Conservation (phyloP, 345 rosid genomes). For the Combretum micranthum region DNA sequence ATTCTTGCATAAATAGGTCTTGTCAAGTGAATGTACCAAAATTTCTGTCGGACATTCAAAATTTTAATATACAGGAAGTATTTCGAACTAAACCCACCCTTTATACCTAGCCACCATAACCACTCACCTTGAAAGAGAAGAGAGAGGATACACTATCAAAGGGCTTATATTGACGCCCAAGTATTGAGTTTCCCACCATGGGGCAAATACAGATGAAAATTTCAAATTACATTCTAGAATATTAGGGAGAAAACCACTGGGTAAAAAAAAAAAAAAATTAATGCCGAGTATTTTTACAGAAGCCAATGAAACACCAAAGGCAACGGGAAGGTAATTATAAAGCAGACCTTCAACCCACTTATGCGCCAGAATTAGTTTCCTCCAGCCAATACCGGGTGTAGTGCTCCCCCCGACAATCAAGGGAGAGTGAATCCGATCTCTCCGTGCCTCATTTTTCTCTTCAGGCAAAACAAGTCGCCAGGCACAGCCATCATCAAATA, state of each 20-base stretch:
- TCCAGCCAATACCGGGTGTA: neutral
- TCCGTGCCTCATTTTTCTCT: too few species aligned
- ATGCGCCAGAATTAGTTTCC: slow-evolving; percentile 6
- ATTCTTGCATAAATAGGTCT: too few species aligned
- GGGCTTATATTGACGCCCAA: slow-evolving; percentile 2
- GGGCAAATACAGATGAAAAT: slow-evolving; percentile 6
- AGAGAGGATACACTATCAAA: slow-evolving; percentile 3
- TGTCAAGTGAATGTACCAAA: too few species aligned
- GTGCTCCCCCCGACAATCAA: too few species aligned
- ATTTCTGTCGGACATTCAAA: too few species aligned
- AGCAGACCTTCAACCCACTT: slow-evolving; percentile 5
- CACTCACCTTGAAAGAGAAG: neutral
- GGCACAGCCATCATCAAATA: too few species aligned
- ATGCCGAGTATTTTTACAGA: slow-evolving; percentile 23
- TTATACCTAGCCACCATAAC: too few species aligned
- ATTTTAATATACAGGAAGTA: too few species aligned
- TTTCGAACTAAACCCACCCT: too few species aligned
- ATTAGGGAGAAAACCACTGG: neutral
- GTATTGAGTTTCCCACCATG: neutral
- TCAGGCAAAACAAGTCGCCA: too few species aligned
- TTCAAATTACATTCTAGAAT: neutral
- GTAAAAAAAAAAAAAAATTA: slow-evolving; percentile 9
- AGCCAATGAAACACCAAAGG: slow-evolving; percentile 18
- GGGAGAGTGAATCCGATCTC: too few species aligned
- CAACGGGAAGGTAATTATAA: slow-evolving; percentile 14